These are phyloP conservation scores for Solanum chiquidenum DNA, from an alignment of 257 asterid species.

Conservation along the genomic window DNA sequence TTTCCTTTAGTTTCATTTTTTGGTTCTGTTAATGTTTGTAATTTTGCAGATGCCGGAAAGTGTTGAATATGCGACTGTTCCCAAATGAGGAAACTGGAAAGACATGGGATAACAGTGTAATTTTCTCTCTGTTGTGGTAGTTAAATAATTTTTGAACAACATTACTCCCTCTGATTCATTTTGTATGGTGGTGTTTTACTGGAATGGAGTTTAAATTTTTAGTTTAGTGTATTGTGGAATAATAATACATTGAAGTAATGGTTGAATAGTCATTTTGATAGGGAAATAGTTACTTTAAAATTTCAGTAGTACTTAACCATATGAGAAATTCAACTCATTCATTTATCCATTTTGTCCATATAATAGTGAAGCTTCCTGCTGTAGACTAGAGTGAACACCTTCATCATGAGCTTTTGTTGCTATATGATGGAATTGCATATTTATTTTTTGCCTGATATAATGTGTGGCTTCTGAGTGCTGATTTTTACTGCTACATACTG, in stretches of 20 bases:
- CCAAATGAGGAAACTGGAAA: constrained; percentile 61
- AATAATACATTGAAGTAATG: too few species aligned
- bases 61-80: constrained; percentile 82
- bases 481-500: neutral
- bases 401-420: neutral
- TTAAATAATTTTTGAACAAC: neutral
- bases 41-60: constrained; percentile 80
- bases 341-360: neutral
- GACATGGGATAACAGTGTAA: constrained; percentile 83
- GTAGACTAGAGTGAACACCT: neutral
- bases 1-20: neutral
- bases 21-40: neutral
- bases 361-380: neutral
- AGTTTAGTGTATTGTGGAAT: too few species aligned
- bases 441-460: neutral
- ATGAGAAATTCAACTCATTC: neutral
- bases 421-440: neutral
- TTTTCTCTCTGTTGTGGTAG: neutral
- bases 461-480: neutral
- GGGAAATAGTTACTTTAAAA: neutral
- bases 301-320: neutral
- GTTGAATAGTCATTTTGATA: neutral
- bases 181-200: neutral
- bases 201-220: too few species aligned
- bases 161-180: neutral